Evolutionary conservation across 768 basidiomycete species (phyloP), one percentile per base, ranked within the genome.

Genomic region (Fomitopsis pulvina): DNA sequence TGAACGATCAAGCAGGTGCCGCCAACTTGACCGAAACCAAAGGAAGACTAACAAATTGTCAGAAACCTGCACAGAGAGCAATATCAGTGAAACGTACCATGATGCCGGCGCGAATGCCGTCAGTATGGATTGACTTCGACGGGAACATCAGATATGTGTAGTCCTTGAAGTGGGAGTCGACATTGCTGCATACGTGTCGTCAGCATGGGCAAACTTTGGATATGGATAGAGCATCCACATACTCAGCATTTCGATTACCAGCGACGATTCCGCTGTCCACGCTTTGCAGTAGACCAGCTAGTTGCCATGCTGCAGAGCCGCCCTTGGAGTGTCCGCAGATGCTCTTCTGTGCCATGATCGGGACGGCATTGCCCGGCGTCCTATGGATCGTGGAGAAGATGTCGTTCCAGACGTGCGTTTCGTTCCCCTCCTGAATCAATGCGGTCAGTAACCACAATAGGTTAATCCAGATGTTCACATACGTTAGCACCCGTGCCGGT

Each of bases 21-120:
- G 47, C 96, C 96, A 54, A 97, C 95, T 79, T 97, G 96, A 60
- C 96, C 94, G 73, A 98, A 98, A 55, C 96, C 95, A 69, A 95
- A 95, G 12, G 91, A 93, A 1, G 92, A 93, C 83, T 91, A 56
- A 42, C 43, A 22, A n/a, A 46, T 25, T 18, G 25, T 57, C 43
- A 57, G 49, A 41, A 48, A 50, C 45, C 18, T 27, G n/a, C n/a
- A 6, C 11, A 27, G 3, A 24, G 4, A n/a, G 16, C 8, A 42
- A 10, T 25, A 12, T 10, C 3, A 27, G n/a, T 9, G 34, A 25
- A 24, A 66, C 78, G 18, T 59, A 87, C 87, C 91, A 92, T 89
- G 48, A 87, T 75, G 62, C 89, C 91, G 38, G 87, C 88, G 21
- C 81, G 81, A 57, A 97, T 83, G 53, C 91, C 89, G 59, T 97